Base-by-base conservation (phyloP, 345 rosid species). In the Raphanus raphanistrum region DNA sequence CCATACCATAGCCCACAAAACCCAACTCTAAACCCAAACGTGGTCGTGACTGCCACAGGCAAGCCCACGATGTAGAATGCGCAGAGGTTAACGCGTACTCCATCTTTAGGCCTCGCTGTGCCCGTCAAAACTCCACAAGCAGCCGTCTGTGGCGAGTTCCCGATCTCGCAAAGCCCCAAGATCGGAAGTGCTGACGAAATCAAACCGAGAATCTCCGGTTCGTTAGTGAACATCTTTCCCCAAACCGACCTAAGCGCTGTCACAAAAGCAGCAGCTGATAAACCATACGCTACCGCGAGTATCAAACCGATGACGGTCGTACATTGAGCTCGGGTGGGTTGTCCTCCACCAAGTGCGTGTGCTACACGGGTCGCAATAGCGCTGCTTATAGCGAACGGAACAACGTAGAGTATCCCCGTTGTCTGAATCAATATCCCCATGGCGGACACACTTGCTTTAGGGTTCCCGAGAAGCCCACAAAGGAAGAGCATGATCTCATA, bases 401-500 rank as follows among this genome's bases (percentile, higher is more conserved):
- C 90, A 9, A 86, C 84, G 35, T 94, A 94, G 54, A 94, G 54
- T 45, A 94, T 26, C 2, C 90, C 94, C 0, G 97, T 86, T 8
- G 90, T 88, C 74, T 94, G 98, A 16, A 90, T 88, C 10, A 94
- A 63, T 72, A 94, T 91, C 1, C 97, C 98, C 79, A 88, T 90
- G 1, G 96, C 94, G 5, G 92, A 85, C 4, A 94, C 87, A 2
- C 86, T 79, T 0, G 87, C 96, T 79, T 88, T 85, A 1, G 98
- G 96, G 68, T 90, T 83, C 43, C 70, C 63, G 32, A 94, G 87
- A 32, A 89, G 75, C 62, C 96, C 97, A 4, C 98, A 93, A 12
- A 93, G 90, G 57, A 94, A 90, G 68, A 91, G 66, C 87, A 94
- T 90, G 25, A 94, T 89, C 88, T 91, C 96, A 63, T 94, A 94